Evolutionary conservation across 108 stramenopile species (phyloP).

Genomic region (Skeletonema marinoi): DNA sequence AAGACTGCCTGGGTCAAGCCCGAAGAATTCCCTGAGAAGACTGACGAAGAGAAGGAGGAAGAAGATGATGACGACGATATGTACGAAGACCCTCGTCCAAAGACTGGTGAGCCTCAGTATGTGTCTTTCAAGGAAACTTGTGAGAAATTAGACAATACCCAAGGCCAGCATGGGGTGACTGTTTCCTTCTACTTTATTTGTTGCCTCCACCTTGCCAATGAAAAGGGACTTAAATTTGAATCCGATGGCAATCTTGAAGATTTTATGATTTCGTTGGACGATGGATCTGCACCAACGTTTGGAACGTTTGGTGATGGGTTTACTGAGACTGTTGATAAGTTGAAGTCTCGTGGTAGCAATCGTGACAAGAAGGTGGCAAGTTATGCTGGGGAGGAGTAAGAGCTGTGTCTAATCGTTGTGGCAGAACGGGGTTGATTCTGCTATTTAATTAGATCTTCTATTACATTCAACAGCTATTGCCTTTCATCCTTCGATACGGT

Average conservation of each 20-base stretch:
- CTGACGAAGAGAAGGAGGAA: slow-evolving; percentile 6
- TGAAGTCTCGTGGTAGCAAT: slow-evolving; percentile 5
- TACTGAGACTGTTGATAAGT: slow-evolving; percentile 8
- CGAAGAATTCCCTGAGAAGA: slow-evolving; percentile 12
- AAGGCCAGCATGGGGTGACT: slow-evolving; percentile 89
- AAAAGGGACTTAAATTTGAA: slow-evolving; percentile 91
- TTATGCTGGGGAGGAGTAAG: not conserved
- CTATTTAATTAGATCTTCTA: too few relatives aligned
- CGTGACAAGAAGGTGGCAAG: slow-evolving; percentile 1
- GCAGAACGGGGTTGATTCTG: not conserved
- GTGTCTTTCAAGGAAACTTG: slow-evolving; percentile 82
- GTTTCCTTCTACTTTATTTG: slow-evolving; percentile 98
- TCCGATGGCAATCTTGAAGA: slow-evolving; percentile 68
- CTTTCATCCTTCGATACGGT: too few relatives aligned
- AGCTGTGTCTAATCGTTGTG: not conserved
- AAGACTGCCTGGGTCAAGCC: slow-evolving; percentile 21
- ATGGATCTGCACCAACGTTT: slow-evolving; percentile 35
- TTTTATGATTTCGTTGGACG: slow-evolving; percentile 72
- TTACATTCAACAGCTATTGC: too few relatives aligned
- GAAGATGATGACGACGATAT: slow-evolving; percentile 32
- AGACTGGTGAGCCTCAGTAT: slow-evolving; percentile 5
- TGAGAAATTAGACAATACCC: slow-evolving; percentile 64
- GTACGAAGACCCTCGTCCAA: slow-evolving; percentile 11
- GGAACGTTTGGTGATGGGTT: slow-evolving; percentile 33
- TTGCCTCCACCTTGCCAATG: slow-evolving; percentile 96